These are phyloP conservation scores for Verticillium klebahnii DNA, from an alignment of 2,329 filamentous ascomycete species.

Conservation along the genomic window DNA sequence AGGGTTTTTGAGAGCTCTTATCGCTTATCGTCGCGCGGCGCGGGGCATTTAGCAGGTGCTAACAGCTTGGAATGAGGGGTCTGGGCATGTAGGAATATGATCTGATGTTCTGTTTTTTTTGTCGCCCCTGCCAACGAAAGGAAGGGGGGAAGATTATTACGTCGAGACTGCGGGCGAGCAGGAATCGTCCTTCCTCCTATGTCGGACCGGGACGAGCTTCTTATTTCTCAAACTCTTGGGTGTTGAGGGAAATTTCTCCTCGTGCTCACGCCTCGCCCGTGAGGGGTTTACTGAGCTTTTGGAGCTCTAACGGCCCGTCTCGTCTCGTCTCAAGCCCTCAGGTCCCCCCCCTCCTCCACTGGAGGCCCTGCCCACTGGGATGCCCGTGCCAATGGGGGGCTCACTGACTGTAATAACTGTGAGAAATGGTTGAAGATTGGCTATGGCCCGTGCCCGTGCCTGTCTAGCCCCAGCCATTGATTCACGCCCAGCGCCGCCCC, in stretches of 20 bases:
- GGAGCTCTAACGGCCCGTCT: not conserved
- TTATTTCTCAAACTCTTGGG: not conserved
- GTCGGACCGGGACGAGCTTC: not conserved
- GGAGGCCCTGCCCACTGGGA: not conserved
- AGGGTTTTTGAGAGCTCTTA: slow-evolving; percentile 1
- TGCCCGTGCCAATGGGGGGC: not conserved
- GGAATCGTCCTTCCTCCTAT: not conserved
- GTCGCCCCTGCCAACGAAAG: not conserved
- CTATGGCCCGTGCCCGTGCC: not conserved
- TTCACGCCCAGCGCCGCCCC: not conserved
- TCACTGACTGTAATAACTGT: not conserved
- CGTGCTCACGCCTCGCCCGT: not conserved
- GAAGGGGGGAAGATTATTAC: not conserved
- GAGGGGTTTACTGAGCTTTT: not conserved
- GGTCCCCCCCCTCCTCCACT: not conserved
- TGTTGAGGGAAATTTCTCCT: not conserved
- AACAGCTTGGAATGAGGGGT: not conserved
- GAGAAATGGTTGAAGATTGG: not conserved
- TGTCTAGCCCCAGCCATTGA: not conserved
- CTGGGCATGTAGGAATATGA: not conserved
- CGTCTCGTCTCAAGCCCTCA: not conserved
- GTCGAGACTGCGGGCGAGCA: not conserved
- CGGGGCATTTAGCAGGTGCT: not conserved
- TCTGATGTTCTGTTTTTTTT: not conserved
- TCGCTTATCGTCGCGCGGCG: slow-evolving; percentile 2